Conservation (phyloP, 257 asterid genomes). For the Capsicum rhomboideum region DNA sequence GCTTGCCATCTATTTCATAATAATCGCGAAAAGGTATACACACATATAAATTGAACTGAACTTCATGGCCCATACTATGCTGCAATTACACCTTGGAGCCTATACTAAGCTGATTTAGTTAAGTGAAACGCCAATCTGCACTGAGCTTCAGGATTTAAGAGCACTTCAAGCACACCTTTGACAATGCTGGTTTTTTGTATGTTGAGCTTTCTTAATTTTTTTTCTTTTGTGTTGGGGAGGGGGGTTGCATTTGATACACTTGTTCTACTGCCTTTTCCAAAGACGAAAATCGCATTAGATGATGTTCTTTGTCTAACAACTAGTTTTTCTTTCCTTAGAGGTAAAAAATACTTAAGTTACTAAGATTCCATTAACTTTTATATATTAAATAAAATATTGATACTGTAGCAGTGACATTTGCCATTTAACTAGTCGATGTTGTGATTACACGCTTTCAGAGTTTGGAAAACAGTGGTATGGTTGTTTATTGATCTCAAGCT, state of each 20-base stretch:
- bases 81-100: background rate
- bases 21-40: background rate
- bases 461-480: background rate
- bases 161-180: background rate
- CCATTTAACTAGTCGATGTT: background rate
- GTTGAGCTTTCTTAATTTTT: background rate
- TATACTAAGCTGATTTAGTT: background rate
- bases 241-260: background rate
- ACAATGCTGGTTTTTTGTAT: background rate
- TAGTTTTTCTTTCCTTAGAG: no score
- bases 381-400: no score
- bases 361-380: no score
- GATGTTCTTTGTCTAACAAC: background rate
- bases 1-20: no score
- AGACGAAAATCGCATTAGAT: background rate
- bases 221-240: background rate
- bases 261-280: background rate
- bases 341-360: background rate
- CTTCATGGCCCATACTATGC: background rate
- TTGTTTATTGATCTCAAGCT: no score
- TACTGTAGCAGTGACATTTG: background rate
- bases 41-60: background rate
- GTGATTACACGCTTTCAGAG: background rate
- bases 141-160: background rate
- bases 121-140: background rate